These are phyloP conservation scores for Basidiobolus meristosporus DNA, from an alignment of 371 early-diverging fungal species.

Conservation along the genomic window DNA sequence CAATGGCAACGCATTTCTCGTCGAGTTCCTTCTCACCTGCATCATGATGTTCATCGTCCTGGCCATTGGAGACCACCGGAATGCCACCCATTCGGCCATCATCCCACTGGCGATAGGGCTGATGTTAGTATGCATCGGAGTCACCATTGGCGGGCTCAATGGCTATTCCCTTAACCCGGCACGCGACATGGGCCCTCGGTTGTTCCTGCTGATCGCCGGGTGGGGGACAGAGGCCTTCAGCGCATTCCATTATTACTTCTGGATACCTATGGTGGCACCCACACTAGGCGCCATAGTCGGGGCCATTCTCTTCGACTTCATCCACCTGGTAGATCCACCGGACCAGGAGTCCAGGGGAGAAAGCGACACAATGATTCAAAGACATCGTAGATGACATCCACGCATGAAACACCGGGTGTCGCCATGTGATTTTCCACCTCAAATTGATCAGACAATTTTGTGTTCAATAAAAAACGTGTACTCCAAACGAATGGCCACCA, in stretches of 20 bases:
- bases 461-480: too few species aligned
- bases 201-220: conserved; percentile 54
- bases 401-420: too few species aligned
- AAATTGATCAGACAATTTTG: too few species aligned
- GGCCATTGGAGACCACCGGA: conserved; percentile 40
- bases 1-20: conserved; percentile 24
- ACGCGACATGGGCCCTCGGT: conserved; percentile 70
- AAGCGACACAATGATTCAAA: too few species aligned
- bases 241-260: conserved; percentile 36
- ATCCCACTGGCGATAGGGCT: conserved; percentile 15
- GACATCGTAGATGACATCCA: too few species aligned
- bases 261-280: conserved; percentile 61
- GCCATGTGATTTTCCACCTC: too few species aligned
- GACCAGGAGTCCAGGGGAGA: too few species aligned
- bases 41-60: conserved; percentile 45
- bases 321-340: neutral
- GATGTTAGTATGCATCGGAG: conserved; percentile 26
- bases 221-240: conserved; percentile 54
- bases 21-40: conserved; percentile 60
- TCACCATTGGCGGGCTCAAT: conserved; percentile 9
- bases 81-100: conserved; percentile 5
- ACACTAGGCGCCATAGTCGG: conserved; percentile 53
- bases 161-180: conserved; percentile 76
- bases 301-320: conserved; percentile 26
- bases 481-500: too few species aligned